Evolutionary conservation across 2,329 filamentous ascomycete genomes (phyloP).

Genomic region (Hypoxylon sp.): DNA sequence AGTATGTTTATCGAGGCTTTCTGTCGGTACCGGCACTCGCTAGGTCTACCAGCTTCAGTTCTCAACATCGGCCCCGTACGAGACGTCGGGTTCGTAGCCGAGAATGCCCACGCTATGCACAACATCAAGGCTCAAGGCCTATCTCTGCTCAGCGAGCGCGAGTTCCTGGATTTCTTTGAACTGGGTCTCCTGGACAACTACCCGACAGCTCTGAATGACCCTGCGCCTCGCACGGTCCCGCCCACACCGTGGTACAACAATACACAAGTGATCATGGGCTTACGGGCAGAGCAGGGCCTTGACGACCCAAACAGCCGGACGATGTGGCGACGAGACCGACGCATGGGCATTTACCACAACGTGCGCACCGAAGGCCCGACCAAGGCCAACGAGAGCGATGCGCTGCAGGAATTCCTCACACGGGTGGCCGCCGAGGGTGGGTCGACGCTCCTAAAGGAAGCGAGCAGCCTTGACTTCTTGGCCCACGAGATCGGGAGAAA

Average conservation of each 20-base stretch:
- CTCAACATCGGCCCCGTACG: slow-evolving; percentile 57
- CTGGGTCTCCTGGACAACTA: slow-evolving; percentile 38
- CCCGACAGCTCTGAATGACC: slow-evolving; percentile 3
- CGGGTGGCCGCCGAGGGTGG: slow-evolving; percentile 27
- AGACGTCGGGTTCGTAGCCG: slow-evolving; percentile 50
- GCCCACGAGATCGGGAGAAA: slow-evolving; percentile 46
- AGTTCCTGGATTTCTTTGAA: slow-evolving; percentile 50
- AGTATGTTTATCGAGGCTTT: slow-evolving; percentile 58
- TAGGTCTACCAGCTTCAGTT: slow-evolving; percentile 54
- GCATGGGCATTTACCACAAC: slow-evolving; percentile 53
- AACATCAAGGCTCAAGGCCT: slow-evolving; percentile 47
- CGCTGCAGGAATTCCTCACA: slow-evolving; percentile 46
- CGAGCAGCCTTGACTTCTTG: slow-evolving; percentile 40
- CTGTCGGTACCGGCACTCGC: slow-evolving; percentile 53
- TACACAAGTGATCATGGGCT: slow-evolving; percentile 47
- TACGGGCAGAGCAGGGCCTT: slow-evolving; percentile 46
- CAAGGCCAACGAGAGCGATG: slow-evolving; percentile 38
- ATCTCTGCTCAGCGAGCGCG: slow-evolving; percentile 46
- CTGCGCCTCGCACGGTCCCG: slow-evolving; percentile 14
- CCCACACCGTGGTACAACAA: slow-evolving; percentile 38
- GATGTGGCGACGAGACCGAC: slow-evolving; percentile 51
- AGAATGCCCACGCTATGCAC: slow-evolving; percentile 46
- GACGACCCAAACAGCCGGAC: slow-evolving; percentile 48
- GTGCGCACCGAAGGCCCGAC: slow-evolving; percentile 23
- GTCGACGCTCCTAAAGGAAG: slow-evolving; percentile 23